Evolutionary conservation across 192 early-diverging fungal genomes (phyloP).

Genomic region (Phycomyces blakesleeanus): DNA sequence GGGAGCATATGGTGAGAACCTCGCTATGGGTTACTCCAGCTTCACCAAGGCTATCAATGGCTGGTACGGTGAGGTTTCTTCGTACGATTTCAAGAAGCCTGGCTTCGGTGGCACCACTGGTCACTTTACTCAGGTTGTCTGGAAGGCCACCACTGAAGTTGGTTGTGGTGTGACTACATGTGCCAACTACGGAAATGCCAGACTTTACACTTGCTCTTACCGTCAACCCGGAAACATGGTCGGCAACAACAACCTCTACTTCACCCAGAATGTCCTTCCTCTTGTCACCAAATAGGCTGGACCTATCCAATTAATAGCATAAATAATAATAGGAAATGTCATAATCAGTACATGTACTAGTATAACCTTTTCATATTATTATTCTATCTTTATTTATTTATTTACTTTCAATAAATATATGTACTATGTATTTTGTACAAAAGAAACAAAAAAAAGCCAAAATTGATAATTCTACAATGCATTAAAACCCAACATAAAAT

Average conservation of each 20-base stretch:
- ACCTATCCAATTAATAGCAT: too few relatives aligned
- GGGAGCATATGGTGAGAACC: constrained; percentile 41
- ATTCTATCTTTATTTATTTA: too few relatives aligned
- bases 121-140: constrained; percentile 47
- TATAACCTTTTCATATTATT: too few relatives aligned
- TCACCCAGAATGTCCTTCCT: constrained; percentile 33
- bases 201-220: constrained; percentile 44
- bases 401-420: too few relatives aligned
- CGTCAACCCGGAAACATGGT: constrained; percentile 38
- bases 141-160: constrained; percentile 27
- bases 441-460: too few relatives aligned
- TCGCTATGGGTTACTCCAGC: constrained; percentile 39
- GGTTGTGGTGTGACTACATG: constrained; percentile 35
- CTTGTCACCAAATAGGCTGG: too few relatives aligned
- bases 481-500: too few relatives aligned
- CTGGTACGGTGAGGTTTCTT: constrained; percentile 44
- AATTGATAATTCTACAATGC: too few relatives aligned
- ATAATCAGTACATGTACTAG: too few relatives aligned
- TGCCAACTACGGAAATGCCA: constrained; percentile 20
- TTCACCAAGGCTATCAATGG: constrained; percentile 28
- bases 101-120: constrained; percentile 37
- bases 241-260: constrained; percentile 10
- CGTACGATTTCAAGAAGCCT: constrained; percentile 42
- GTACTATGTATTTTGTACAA: too few relatives aligned
- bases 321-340: too few relatives aligned